Percentiles rank a stretch among this genome's conserved stretches.
Evolutionary conservation across 2,329 filamentous ascomycete genomes (phyloP).

Genomic region (Pseudocercospora fuligena): DNA sequence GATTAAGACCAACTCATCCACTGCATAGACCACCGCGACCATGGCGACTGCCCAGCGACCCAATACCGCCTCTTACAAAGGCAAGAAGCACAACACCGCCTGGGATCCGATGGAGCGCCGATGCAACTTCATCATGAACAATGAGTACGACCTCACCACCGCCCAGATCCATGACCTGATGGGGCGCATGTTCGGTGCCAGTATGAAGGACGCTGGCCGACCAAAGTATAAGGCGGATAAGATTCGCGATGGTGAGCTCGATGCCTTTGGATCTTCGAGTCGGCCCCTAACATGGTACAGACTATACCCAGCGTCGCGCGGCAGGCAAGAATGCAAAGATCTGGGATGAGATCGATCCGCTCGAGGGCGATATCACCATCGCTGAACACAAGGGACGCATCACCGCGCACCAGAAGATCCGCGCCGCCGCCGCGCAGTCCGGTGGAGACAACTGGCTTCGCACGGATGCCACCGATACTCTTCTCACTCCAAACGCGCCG

Average conservation of each 20-base stretch:
- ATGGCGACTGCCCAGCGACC: no score
- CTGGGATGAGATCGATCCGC: constrained; percentile 6
- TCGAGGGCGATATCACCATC: not conserved
- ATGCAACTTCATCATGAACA: constrained; percentile 5
- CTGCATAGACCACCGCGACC: no score
- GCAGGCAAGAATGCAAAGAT: not conserved
- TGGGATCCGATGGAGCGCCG: constrained; percentile 16
- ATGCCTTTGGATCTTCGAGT: not conserved
- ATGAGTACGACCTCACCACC: constrained; percentile 1
- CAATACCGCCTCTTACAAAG: no score
- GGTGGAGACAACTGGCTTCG: constrained; percentile 13
- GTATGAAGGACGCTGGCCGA: not conserved
- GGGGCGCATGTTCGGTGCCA: constrained; percentile 12
- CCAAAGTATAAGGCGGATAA: constrained; percentile 3
- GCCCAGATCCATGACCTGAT: constrained; percentile 14
- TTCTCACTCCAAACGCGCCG: not conserved
- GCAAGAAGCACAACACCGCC: no score
- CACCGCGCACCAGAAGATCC: not conserved
- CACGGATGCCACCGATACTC: not conserved
- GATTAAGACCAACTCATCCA: no score
- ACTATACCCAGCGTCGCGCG: not conserved
- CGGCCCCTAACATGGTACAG: not conserved
- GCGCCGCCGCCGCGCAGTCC: not conserved
- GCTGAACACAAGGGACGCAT: not conserved
- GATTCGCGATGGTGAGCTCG: constrained; percentile 10